These are phyloP conservation scores for Globisporangium abappressorium DNA, from an alignment of 352 stramenopile genomes.

Conservation along the genomic window DNA sequence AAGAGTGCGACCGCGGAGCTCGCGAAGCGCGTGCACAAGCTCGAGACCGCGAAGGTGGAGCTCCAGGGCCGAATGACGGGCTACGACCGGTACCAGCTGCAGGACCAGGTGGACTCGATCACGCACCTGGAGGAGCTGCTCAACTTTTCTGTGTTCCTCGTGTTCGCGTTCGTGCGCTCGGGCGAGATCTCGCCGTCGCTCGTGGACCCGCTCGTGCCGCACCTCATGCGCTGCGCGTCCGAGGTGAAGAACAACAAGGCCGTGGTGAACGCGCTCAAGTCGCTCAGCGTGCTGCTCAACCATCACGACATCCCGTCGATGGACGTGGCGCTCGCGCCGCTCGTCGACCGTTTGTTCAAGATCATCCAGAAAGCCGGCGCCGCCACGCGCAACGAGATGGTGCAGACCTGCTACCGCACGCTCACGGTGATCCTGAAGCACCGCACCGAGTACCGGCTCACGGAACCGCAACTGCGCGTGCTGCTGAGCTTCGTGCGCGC, in stretches of 20 bases:
- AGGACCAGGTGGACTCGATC: constrained; percentile 54
- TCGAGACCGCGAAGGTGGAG: constrained; percentile 48
- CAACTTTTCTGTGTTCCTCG: constrained; percentile 80
- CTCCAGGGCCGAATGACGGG: constrained; percentile 77
- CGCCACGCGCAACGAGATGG: constrained; percentile 93
- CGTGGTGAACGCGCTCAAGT: constrained; percentile 92
- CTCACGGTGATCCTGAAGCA: constrained; percentile 89
- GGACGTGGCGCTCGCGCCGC: constrained; percentile 62
- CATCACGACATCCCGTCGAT: constrained; percentile 88
- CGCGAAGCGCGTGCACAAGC: constrained; percentile 49
- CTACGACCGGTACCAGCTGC: constrained; percentile 68
- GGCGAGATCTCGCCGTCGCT: constrained; percentile 40
- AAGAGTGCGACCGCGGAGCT: constrained; percentile 55
- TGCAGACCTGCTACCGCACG: constrained; percentile 94
- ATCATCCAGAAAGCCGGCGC: constrained; percentile 87
- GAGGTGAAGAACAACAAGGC: constrained; percentile 91
- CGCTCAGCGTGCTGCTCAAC: constrained; percentile 86
- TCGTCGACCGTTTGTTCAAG: constrained; percentile 92
- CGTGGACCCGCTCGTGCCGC: constrained; percentile 90
- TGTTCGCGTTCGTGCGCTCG: constrained; percentile 66
- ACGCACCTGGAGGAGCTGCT: constrained; percentile 79
- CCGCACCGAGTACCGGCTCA: constrained; percentile 50
- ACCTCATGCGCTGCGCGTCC: constrained; percentile 89
- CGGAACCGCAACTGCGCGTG: constrained; percentile 73
- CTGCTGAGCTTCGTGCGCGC: constrained; percentile 91